Percentiles rank a stretch among this genome's conserved stretches.
Conservation (phyloP, 768 basidiomycete species). For the Paxillus involutus region DNA sequence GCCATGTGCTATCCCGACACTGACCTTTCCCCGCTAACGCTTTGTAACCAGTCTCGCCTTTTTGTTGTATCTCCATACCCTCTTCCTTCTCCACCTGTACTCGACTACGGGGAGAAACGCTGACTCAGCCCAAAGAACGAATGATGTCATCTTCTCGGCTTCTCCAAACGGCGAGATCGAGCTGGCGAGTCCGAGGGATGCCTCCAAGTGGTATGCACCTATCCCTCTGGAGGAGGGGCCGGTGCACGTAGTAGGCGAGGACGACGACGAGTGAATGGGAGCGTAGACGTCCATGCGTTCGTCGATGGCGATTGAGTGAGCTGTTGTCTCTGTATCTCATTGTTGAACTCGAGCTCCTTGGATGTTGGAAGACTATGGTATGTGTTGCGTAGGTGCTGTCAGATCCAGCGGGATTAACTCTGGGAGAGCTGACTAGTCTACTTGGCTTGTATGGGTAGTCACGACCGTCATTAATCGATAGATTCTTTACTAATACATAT, state of each 20-base stretch:
- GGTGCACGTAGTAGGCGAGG: slow-evolving; percentile 52
- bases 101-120: slow-evolving; percentile 61
- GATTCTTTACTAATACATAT: too few species aligned
- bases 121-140: slow-evolving; percentile 3
- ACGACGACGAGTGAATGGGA: slow-evolving; percentile 37
- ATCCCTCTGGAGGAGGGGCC: slow-evolving; percentile 45
- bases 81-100: slow-evolving; percentile 71
- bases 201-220: slow-evolving; percentile 64
- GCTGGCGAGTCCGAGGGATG: slow-evolving; percentile 31
- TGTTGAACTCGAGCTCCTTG: too few species aligned
- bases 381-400: too few species aligned
- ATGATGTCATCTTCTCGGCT: slow-evolving; percentile 21
- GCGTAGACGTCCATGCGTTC: background rate
- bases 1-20: background rate
- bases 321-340: background rate
- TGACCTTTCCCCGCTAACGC: background rate
- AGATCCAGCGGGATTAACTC: too few species aligned
- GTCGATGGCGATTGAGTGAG: background rate
- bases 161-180: slow-evolving; percentile 40
- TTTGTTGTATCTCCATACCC: slow-evolving; percentile 70
- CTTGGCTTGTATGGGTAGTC: background rate
- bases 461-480: too few species aligned
- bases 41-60: slow-evolving; percentile 59
- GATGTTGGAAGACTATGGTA: too few species aligned
- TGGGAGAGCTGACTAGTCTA: background rate